Evolutionary conservation across 495 filamentous ascomycete genomes (phyloP), one percentile per base, ranked within the genome.

Genomic region (Aspergillus campestris): DNA sequence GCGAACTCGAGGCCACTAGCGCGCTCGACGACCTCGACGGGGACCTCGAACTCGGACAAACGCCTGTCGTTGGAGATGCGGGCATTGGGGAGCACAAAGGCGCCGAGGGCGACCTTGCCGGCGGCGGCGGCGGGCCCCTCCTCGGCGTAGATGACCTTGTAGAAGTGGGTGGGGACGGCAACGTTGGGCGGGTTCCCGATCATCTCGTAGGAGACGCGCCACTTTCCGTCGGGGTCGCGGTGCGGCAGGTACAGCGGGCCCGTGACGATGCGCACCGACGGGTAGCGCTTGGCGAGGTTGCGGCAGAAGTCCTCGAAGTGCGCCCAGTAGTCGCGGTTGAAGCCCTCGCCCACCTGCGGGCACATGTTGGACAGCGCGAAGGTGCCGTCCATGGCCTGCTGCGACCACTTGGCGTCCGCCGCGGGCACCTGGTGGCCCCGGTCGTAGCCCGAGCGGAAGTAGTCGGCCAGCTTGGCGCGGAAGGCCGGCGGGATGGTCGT

Each of bases 261-360:
- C 3, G 92, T 97, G 31, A 97, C 86, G 55, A 98, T 81, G 6
- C 92, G 79, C 30, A 98, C 89, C 18, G 76, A 83, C 1, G 92
- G 89, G 52, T 95, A 98, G n/a, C 67, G 74, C 35, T 66, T 64
- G 1, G 90, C 86, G 30, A 98, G 73, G 7, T 86, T 71, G 3
- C 92, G 79, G 65, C 94, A 95, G 64, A 97, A 98, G 53, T 94
- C 89, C 66, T 98, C 18, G 56, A 98, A 90, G 59, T 97, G 94
- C 41, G 94, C 82, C 92, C 92, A 98, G 79, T 98, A 94, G 66
- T 98, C 92, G 13, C 92, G 75, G 66, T 98, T 98, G 72, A 98
- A 98, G 28, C 92, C 92, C 59, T 92, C 86, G 40, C 92, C 92
- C 3, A 98, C 91, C 65, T 98, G 92, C 12, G 92, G 92, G 54